Evolutionary conservation across 192 early-diverging fungal species (phyloP), one percentile per base, ranked within the genome.

Genomic region (Pecoramyces ruminantium): DNA sequence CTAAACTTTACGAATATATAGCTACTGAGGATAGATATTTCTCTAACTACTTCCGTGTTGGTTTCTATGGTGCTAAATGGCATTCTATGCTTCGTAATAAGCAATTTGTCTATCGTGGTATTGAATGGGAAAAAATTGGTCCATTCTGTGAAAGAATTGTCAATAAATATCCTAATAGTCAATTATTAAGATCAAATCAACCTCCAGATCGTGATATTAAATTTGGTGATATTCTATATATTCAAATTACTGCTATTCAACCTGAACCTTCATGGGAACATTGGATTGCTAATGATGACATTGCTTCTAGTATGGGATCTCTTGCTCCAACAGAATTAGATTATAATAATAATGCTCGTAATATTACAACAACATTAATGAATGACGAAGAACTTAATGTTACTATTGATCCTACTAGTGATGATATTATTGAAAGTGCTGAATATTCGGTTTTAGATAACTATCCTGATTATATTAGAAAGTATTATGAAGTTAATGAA

Each of bases 61-160:
- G 87, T 2, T 93, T 92, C 80, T 93, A 92, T 82, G 93, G 93
- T 25, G 79, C 83, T 27, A 92, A 88, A 2, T 93, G 90, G 58
- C 82, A 85, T 6, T 82, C 83, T 13, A 83, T 85, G 78, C 58
- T 92, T 28, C 87, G 90, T 38, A 89, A 88, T 77, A 88, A 88
- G 13, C 91, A 93, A 78, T 93, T 92, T 79, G 85, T 94, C 16
- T 94, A 93, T 81, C 87, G 90, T 78, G 93, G 87, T 38, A 79
- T 85, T 78, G 90, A 92, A 81, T 94, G 93, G 93, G 93, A 94
- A 85, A 92, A 90, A 79, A 85, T 94, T 58, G 86, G 85, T 16
- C 84, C 91, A 13, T 94, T 94, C 82, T 87, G 88, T 78, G 93
- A 94, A 29, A 85, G 91, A 21, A 88, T 94, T 42, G 85, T 90